Percentiles rank a stretch among this genome's conserved stretches.
phyloP scores from a whole-genome alignment of 2,329 filamentous ascomycete genomes.

The Alternaria novae-zelandiae region DNA sequence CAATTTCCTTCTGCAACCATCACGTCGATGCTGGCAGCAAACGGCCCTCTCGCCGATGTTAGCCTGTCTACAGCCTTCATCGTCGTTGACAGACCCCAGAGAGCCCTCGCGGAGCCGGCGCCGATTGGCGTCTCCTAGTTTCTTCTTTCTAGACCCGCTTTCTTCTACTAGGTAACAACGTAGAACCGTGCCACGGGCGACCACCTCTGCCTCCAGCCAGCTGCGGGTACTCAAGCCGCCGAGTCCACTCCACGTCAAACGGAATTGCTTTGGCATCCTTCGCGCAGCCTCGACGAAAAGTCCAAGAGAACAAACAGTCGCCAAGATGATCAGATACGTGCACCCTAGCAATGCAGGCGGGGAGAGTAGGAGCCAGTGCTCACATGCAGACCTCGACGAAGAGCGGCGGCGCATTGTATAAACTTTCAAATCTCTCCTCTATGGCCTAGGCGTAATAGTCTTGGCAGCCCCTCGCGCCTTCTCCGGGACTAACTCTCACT shows the following conservation, averaged over 20 bases:
- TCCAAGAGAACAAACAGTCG: background rate
- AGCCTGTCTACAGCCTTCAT: background rate
- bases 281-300: background rate
- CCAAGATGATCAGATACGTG: background rate
- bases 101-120: background rate
- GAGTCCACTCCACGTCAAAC: background rate
- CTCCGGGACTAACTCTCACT: conserved; percentile 2
- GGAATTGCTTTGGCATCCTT: conserved; percentile 1
- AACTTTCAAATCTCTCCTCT: background rate
- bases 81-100: background rate
- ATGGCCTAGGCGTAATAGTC: background rate
- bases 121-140: conserved; percentile 4
- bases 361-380: background rate
- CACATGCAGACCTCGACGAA: background rate
- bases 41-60: conserved; percentile 7
- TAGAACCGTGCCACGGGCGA: conserved; percentile 5
- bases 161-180: conserved; percentile 6
- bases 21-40: background rate
- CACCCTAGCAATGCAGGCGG: background rate
- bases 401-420: background rate
- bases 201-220: background rate
- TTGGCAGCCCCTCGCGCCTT: conserved; percentile 5
- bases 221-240: background rate
- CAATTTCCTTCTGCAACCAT: conserved; percentile 2
- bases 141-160: conserved; percentile 16